These are phyloP conservation scores for Ceratopteris richardii DNA, from an alignment of 75 land plant species.

Conservation along the genomic window DNA sequence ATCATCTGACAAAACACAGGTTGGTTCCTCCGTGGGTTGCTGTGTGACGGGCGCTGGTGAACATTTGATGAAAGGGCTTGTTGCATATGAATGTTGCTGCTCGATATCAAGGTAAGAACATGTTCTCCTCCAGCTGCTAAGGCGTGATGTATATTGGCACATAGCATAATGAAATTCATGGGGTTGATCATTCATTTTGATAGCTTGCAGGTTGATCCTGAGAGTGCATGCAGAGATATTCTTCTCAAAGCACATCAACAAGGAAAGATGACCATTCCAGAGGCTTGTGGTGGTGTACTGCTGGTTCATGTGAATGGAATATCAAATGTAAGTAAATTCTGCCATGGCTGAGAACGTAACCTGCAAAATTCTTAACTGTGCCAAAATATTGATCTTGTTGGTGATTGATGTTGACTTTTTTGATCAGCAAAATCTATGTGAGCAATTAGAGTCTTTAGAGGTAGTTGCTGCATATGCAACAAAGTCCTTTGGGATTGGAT, in stretches of 20 bases:
- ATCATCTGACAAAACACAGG: conserved; percentile 43
- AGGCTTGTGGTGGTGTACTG: conserved; percentile 1
- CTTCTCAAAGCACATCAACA: not conserved
- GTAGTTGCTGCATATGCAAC: conserved; percentile 79
- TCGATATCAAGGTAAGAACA: conserved; percentile 51
- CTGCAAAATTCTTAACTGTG: too few species aligned
- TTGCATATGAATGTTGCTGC: conserved; percentile 79
- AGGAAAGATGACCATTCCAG: not conserved
- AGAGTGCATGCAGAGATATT: conserved; percentile 1
- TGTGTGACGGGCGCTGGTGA: conserved; percentile 92
- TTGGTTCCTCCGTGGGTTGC: conserved; percentile 53
- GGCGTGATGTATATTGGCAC: too few species aligned
- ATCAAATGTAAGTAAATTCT: not conserved
- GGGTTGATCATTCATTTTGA: too few species aligned
- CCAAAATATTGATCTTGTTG: too few species aligned
- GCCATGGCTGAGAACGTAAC: too few species aligned
- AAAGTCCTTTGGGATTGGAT: conserved; percentile 83
- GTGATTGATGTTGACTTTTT: not conserved
- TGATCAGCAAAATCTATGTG: not conserved
- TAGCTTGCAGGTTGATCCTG: not conserved
- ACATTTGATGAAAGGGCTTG: conserved; percentile 71
- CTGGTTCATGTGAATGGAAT: not conserved
- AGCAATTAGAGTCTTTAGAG: conserved; percentile 25
- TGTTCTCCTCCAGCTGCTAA: not conserved
- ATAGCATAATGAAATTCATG: too few species aligned